Evolutionary conservation across 1,284 basidiomycete genomes (phyloP), one percentile per base, ranked within the genome.

Genomic region (Puccinia triticina): DNA sequence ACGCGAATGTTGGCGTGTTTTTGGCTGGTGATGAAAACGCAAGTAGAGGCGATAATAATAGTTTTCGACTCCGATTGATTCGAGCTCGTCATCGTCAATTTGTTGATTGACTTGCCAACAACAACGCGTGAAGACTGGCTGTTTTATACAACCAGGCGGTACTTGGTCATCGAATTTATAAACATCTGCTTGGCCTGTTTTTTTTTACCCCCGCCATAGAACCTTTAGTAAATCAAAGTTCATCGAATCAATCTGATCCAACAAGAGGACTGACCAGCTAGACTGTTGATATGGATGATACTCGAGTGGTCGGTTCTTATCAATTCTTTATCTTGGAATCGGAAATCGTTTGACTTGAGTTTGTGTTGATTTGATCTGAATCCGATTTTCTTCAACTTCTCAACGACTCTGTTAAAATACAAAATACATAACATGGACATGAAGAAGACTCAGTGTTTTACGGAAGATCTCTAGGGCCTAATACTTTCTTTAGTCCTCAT

Each of bases 241-340:
- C 40, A 43, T 43, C 12, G 40, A 43, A 4, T 43, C 40, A 43
- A 43, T 43, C 40, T 12, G 7, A 43, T 64, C 12, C 11, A 16
- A 34, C 61, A 64, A 14, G 12, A 12, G 4, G 40, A 73, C 50
- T 73, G 16, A 73, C 71, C 71, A 34, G 71, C 71, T 34, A 73
- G 50, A 73, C 71, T 73, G 21, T 73, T 55, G 32, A 73, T 48
- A 55, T 73, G 46, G 12, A 73, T 73, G 48, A 73, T 73, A 55
- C 48, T 73, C 18, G 71, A 53, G 50, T 73, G 71, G 26, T 73
- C 71, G 4, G 71, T 73, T 55, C 50, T 50, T 1, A 73, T 73
- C 26, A 73, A 55, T 73, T 73, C 71, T 37, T 55, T 50, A n/a
- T 73, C 71, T 73, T 73, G 71, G 50, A 53, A 73, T 53, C 50